Percentiles rank a stretch among this genome's conserved stretches.
phyloP scores from a whole-genome alignment of 2,329 filamentous ascomycete species.

The Paracoccidioides brasiliensis region DNA sequence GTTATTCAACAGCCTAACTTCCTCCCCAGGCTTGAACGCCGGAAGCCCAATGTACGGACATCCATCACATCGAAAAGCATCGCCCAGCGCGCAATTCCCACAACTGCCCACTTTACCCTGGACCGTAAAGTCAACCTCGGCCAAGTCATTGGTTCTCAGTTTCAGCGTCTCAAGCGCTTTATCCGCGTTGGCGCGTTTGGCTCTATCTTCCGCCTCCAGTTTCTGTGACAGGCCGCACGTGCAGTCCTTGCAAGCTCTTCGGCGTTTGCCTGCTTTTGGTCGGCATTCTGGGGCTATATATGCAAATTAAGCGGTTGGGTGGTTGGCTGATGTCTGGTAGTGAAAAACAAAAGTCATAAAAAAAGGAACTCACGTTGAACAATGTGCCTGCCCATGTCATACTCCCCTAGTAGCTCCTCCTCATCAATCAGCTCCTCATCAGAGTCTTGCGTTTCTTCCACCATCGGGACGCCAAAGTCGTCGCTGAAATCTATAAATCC shows the following conservation, averaged over 20 bases:
- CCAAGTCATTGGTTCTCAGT: slow-evolving; percentile 63
- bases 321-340: background rate
- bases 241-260: slow-evolving; percentile 95
- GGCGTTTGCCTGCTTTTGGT: slow-evolving; percentile 75
- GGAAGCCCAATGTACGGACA: slow-evolving; percentile 85
- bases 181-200: slow-evolving; percentile 53
- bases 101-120: slow-evolving; percentile 92
- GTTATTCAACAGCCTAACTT: slow-evolving; percentile 77
- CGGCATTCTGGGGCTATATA: slow-evolving; percentile 64
- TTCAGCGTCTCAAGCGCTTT: slow-evolving; percentile 42
- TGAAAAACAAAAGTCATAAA: background rate
- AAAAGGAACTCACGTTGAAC: slow-evolving; percentile 56
- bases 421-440: slow-evolving; percentile 89
- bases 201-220: slow-evolving; percentile 70
- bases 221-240: slow-evolving; percentile 82
- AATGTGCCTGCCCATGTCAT: slow-evolving; percentile 65
- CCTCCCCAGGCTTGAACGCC: slow-evolving; percentile 92
- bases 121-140: slow-evolving; percentile 93
- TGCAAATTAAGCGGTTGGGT: background rate
- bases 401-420: slow-evolving; percentile 70
- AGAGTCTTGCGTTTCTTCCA: slow-evolving; percentile 41
- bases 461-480: slow-evolving; percentile 44
- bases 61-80: slow-evolving; percentile 65
- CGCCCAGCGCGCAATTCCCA: slow-evolving; percentile 83
- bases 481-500: slow-evolving; percentile 57